Percentiles rank a stretch among this genome's conserved stretches.
phyloP scores from a whole-genome alignment of 2,329 filamentous ascomycete species.

The Claviceps sp. region DNA sequence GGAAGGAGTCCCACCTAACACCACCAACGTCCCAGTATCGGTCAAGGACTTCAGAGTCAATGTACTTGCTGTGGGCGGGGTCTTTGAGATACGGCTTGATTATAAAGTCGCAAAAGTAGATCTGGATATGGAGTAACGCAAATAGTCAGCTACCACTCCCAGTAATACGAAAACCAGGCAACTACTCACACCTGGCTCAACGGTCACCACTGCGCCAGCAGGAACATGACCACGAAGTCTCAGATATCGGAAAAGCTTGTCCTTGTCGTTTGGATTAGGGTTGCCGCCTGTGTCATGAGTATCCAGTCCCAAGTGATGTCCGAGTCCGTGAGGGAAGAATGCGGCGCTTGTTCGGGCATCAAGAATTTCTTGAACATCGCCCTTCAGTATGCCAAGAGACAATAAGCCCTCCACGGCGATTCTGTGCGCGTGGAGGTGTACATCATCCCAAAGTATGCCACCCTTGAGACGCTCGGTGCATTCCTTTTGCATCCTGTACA shows the following conservation, averaged over 20 bases:
- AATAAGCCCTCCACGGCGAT: constrained; percentile 72
- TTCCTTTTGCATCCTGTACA: constrained; percentile 74
- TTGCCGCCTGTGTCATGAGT: constrained; percentile 79
- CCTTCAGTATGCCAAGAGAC: constrained; percentile 58
- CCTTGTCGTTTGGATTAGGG: constrained; percentile 63
- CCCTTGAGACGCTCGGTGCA: constrained; percentile 60
- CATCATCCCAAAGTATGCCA: constrained; percentile 66
- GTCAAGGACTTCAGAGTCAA: constrained; percentile 58
- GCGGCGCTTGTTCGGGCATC: constrained; percentile 68
- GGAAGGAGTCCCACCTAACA: constrained; percentile 37
- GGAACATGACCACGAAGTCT: constrained; percentile 64
- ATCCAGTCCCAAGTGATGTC: constrained; percentile 85
- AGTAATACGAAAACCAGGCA: neutral
- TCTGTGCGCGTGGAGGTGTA: constrained; percentile 67
- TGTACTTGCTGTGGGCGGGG: constrained; percentile 59
- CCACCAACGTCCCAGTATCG: constrained; percentile 75
- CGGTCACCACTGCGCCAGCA: constrained; percentile 74
- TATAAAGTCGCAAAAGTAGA: constrained; percentile 87
- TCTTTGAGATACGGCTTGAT: constrained; percentile 68
- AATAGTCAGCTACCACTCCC: constrained; percentile 2
- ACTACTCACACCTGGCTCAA: constrained; percentile 70
- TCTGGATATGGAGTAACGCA: constrained; percentile 27
- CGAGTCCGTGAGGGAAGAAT: constrained; percentile 84
- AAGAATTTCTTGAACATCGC: constrained; percentile 58
- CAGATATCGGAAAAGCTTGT: constrained; percentile 78